A percentile compares a stretch with the other conserved stretches of the same genome.
These are phyloP conservation scores for Nothophoma quercina DNA, from an alignment of 2,329 filamentous ascomycete genomes.

Conservation along the genomic window DNA sequence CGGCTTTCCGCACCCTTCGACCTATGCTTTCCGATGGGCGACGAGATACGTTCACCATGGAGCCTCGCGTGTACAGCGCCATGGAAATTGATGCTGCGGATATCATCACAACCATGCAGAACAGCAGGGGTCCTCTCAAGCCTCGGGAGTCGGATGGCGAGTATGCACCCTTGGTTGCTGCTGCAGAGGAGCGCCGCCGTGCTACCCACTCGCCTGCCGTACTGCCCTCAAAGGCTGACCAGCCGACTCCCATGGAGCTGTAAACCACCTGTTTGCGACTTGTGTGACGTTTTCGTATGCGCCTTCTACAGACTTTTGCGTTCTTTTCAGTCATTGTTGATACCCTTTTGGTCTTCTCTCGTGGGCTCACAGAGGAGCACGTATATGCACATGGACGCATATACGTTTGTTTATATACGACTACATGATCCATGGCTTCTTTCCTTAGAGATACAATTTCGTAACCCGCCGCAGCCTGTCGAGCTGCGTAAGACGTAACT, in stretches of 20 bases:
- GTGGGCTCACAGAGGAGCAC: constrained; percentile 2
- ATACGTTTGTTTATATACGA: constrained; percentile 1
- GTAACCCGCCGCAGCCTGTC: neutral
- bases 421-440: neutral
- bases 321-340: constrained; percentile 22
- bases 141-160: constrained; percentile 42
- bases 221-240: neutral
- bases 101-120: constrained; percentile 47
- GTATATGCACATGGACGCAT: neutral
- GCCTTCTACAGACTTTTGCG: neutral
- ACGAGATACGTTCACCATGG: constrained; percentile 36
- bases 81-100: constrained; percentile 48
- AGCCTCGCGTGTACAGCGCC: constrained; percentile 44
- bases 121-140: constrained; percentile 36
- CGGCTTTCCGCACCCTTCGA: constrained; percentile 44
- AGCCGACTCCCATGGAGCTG: constrained; percentile 15
- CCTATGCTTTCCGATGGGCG: constrained; percentile 29
- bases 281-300: neutral
- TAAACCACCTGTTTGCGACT: constrained; percentile 15
- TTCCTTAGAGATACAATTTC: neutral
- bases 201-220: constrained; percentile 29
- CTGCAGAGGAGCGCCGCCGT: constrained; percentile 38
- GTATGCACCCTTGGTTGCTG: constrained; percentile 37
- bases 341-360: constrained; percentile 22
- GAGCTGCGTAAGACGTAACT: neutral